Evolutionary conservation across 106 monocot genomes (phyloP), one percentile per base, ranked within the genome.

Genomic region (Phalaenopsis equestris): DNA sequence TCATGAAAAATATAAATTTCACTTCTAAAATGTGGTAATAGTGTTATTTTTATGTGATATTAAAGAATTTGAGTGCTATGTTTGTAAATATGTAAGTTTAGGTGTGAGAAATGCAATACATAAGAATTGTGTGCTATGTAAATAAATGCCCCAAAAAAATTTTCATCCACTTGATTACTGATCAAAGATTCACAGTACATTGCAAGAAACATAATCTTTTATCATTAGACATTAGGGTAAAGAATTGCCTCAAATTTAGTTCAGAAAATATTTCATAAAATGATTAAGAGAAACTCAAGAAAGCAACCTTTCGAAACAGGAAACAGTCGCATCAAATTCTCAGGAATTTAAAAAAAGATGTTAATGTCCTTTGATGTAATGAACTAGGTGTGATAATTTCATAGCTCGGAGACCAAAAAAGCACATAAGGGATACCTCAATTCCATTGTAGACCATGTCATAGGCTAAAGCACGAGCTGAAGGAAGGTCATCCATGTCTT

Each of bases 361-460:
- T 70, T 70, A 70, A 70, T 70, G 70, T 2, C 12, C 38, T 70
- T 39, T 12, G 70, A 70, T 9, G 70, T 70, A 70, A 37, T 38
- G 14, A 70, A 70, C 38, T 38, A 15, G 14, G 39, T 36, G 39
- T 16, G 38, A 39, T 14, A 30, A 30, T 30, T 30, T 70, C 8
- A 70, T 39, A 70, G 14, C 10, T 15, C 14, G 70, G 39, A 39
- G 39, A 70, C 21, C 23, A 24, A 39, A 39, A 70, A 4, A 70
- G 67, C 58, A 73, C 43, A 36, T 64, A n/a, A 72, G 12, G 56
- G 73, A 41, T 86, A 99, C 95, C 93, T 99, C 99, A 83, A 90
- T 84, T 77, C 99, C 95, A 86, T 99, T 99, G 86, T 93, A 99
- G 78, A 99, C 92, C 93, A 99, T 91, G 83, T 99, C 99, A 88